Percentiles rank a stretch among this genome's conserved stretches.
phyloP scores from a whole-genome alignment of 768 basidiomycete species.

The Pholiota molesta region DNA sequence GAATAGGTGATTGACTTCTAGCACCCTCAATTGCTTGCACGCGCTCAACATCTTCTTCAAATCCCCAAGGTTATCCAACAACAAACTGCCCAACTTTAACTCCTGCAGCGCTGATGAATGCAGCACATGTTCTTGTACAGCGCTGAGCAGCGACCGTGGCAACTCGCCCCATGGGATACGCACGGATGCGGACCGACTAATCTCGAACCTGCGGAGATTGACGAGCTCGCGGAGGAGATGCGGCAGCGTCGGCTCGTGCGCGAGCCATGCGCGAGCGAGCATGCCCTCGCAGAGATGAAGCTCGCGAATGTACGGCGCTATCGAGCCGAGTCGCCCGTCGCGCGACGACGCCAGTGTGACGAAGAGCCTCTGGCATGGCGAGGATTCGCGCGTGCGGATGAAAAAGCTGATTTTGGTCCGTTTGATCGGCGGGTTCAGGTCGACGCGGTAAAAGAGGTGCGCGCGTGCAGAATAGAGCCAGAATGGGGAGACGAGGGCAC shows the following conservation, averaged over 20 bases:
- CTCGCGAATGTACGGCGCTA: conserved; percentile 47
- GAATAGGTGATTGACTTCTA: conserved; percentile 26
- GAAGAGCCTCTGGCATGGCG: conserved; percentile 17
- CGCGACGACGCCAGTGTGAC: conserved; percentile 63
- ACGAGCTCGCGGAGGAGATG: conserved; percentile 20
- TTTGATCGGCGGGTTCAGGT: conserved; percentile 22
- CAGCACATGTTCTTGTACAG: conserved; percentile 20
- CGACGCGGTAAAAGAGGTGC: conserved; percentile 29
- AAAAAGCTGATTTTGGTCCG: conserved; percentile 12
- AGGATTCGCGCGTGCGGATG: conserved; percentile 6
- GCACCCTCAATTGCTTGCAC: conserved; percentile 21
- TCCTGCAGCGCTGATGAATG: conserved; percentile 22
- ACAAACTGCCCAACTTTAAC: conserved; percentile 24
- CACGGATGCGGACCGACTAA: conserved; percentile 24
- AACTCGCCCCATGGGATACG: conserved; percentile 25
- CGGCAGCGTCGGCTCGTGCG: conserved; percentile 21
- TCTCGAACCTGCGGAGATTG: conserved; percentile 26
- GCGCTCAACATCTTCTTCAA: conserved; percentile 18
- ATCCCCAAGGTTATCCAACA: conserved; percentile 18
- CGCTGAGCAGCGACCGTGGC: conserved; percentile 15
- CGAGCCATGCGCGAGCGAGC: conserved; percentile 24
- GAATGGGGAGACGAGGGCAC: conserved; percentile 29
- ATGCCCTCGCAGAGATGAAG: conserved; percentile 28
- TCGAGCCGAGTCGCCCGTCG: conserved; percentile 81
- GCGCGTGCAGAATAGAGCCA: conserved; percentile 30